Conservation (phyloP, 768 basidiomycete species). For the Leucogyrophana mollusca region DNA sequence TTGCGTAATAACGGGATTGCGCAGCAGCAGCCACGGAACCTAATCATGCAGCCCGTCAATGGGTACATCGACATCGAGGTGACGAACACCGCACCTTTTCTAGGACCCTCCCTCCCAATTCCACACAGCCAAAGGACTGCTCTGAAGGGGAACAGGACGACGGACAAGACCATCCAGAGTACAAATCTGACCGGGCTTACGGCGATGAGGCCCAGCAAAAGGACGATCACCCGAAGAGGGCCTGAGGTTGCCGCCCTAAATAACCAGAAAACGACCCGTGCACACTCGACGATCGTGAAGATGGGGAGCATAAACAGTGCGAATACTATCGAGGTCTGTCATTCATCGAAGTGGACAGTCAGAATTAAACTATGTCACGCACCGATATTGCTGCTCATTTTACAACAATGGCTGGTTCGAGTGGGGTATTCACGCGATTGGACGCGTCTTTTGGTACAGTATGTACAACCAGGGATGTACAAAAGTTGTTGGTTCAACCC, state of each 20-base stretch:
- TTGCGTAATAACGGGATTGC: too few species aligned
- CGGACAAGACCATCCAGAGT: background rate
- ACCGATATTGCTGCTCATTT: background rate
- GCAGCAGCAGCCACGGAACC: background rate
- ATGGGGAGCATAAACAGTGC: slow-evolving; percentile 7
- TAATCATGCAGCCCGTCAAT: background rate
- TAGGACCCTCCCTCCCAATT: slow-evolving; percentile 10
- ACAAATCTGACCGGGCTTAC: slow-evolving; percentile 6
- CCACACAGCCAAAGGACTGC: slow-evolving; percentile 15
- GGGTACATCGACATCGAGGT: background rate
- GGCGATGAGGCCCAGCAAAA: background rate
- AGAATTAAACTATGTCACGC: background rate
- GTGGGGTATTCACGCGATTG: too few species aligned
- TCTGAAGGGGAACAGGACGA: slow-evolving; percentile 8
- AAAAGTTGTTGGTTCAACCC: background rate
- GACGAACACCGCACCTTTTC: slow-evolving; percentile 7
- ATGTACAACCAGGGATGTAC: too few species aligned
- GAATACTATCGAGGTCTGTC: slow-evolving; percentile 5
- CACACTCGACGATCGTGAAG: slow-evolving; percentile 12
- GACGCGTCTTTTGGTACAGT: too few species aligned
- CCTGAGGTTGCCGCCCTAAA: slow-evolving; percentile 3
- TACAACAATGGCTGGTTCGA: background rate
- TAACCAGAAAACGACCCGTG: slow-evolving; percentile 3
- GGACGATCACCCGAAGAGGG: slow-evolving; percentile 5
- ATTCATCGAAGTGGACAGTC: background rate